Evolutionary conservation across 2,329 filamentous ascomycete genomes (phyloP).

Genomic region (Pestalotiopsis sp.): DNA sequence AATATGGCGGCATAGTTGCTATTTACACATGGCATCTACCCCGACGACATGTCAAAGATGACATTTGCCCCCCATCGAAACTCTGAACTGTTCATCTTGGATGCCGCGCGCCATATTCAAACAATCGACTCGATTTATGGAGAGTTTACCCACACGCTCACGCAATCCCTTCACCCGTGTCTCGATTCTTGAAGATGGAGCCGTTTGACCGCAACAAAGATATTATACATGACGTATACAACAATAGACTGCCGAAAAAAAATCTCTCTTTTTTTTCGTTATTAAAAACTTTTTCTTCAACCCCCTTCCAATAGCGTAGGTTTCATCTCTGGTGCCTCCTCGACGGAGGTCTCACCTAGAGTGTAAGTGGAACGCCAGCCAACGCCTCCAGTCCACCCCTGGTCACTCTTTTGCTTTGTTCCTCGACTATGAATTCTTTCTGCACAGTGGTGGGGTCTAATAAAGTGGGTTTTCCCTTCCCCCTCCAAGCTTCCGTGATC

Average conservation of each 20-base stretch:
- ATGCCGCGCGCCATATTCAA: neutral
- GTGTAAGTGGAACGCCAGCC: neutral
- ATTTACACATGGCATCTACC: no score
- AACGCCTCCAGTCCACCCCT: constrained; percentile 4
- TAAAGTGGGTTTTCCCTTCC: neutral
- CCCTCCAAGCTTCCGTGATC: neutral
- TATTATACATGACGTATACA: neutral
- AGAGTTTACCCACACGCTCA: neutral
- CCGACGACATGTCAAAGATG: no score
- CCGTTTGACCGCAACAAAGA: neutral
- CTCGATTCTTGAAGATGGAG: neutral
- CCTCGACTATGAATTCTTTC: neutral
- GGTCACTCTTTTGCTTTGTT: neutral
- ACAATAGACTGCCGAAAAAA: neutral
- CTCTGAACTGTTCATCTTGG: neutral
- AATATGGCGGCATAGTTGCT: no score
- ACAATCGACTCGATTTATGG: neutral
- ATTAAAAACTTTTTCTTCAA: neutral
- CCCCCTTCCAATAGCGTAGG: neutral
- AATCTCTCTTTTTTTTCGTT: neutral
- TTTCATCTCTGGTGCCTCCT: constrained; percentile 1
- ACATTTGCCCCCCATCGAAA: no score
- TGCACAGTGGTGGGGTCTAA: neutral
- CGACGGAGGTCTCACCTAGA: constrained; percentile 6
- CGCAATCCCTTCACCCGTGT: neutral